Base-by-base conservation (phyloP, 495 filamentous ascomycete species). In the Jackrogersella minutella region DNA sequence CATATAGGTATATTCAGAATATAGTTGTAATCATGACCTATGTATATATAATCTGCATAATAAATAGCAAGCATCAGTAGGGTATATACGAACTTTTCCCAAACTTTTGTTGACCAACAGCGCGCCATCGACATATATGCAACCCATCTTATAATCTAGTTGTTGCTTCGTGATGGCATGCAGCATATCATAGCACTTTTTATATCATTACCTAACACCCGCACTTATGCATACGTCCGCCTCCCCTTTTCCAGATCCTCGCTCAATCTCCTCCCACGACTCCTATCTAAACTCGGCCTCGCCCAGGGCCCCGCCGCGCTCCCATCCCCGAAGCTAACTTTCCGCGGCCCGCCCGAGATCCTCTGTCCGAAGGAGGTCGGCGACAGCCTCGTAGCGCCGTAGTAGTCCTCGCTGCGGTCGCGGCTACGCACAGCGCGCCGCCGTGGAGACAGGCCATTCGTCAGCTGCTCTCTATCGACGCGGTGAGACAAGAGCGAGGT, bases 201-300 rank as follows among this genome's bases (percentile, higher is more conserved):
- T 34, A 2, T 34, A 13, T 24, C 10, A 46, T 44, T 6, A 41
- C 17, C 40, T 8, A 30, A 21, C 17, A 43, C 13, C 22, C 41
- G 2, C 6, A 24, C 19, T 62, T 39, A 62, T 13, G 8, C 58
- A 14, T 61, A 62, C 14, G 5, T n/a, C 5, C 58, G 36, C 11
- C 58, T 31, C 4, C 72, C 72, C 34, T 66, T 72, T 46, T 74
- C 72, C 33, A 74, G 31, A 39, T 74, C 72, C 24, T 68, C 62
- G 21, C 57, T 70, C 0, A 63, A 0, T 28, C 66, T 51, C 37
- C 66, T 62, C 3, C 55, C 62, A 0, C 63, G 64, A 40, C 14
- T 69, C 21, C 66, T 51, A 40, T 64, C 64, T 1, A 68, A 26
- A 26, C 63, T 70, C 14, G 70, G 59, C 55, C 67, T 22, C 4